Evolutionary conservation across 352 stramenopile species (phyloP).

Genomic region (Phytophthora aleatoria): DNA sequence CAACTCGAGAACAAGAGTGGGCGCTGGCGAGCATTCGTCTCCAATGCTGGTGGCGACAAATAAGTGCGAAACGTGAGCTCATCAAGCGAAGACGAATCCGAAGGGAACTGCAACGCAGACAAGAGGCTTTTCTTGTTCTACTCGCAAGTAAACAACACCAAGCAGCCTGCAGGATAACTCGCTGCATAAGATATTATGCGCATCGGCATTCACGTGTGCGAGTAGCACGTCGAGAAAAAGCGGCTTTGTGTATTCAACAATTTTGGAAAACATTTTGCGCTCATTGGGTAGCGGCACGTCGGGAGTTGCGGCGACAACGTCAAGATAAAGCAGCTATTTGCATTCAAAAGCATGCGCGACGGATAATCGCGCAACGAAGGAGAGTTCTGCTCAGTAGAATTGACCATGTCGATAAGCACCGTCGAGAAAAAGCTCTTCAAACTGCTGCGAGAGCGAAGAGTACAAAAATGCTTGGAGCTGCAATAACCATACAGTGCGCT

Average conservation of each 20-base stretch:
- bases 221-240: constrained; percentile 14
- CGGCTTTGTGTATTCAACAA: constrained; percentile 44
- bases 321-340: constrained; percentile 40
- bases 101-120: constrained; percentile 47
- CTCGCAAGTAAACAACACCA: constrained; percentile 53
- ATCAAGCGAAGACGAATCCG: constrained; percentile 32
- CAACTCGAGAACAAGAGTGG: constrained; percentile 22
- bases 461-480: constrained; percentile 39
- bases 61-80: constrained; percentile 36
- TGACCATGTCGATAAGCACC: constrained; percentile 26
- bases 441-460: constrained; percentile 9
- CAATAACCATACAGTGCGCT: constrained; percentile 48
- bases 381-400: constrained; percentile 48
- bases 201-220: constrained; percentile 6
- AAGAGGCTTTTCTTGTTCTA: constrained; percentile 45
- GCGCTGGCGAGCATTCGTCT: constrained; percentile 19
- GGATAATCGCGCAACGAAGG: constrained; percentile 38
- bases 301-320: constrained; percentile 43
- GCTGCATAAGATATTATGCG: constrained; percentile 37
- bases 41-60: constrained; percentile 73
- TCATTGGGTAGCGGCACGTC: constrained; percentile 51
- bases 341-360: constrained; percentile 49
- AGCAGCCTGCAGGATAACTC: constrained; percentile 52
- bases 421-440: constrained; percentile 13
- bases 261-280: constrained; percentile 60